Conservation (phyloP, 805 yeast genomes). For the Candida verbasci region DNA sequence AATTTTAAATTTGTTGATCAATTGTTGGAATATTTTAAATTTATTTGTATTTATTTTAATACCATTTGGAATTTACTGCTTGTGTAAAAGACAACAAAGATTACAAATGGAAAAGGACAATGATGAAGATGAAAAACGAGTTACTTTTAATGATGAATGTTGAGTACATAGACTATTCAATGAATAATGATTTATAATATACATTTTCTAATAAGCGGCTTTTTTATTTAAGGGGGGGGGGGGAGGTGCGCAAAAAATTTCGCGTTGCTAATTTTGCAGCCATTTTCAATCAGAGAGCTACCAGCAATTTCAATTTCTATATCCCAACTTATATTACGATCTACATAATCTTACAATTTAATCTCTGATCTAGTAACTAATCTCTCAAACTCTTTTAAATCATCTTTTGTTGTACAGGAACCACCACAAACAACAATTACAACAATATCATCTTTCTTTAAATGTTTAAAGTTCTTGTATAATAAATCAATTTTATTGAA, state of each 20-base stretch:
- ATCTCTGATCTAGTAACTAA: conserved; percentile 9
- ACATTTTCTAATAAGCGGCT: too few species aligned
- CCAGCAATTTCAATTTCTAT: too few species aligned
- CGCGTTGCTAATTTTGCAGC: too few species aligned
- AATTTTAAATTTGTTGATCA: neutral
- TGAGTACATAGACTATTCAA: neutral
- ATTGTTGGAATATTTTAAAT: conserved; percentile 1
- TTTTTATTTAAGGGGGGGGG: too few species aligned
- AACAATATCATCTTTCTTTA: conserved; percentile 39
- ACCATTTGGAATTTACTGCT: neutral
- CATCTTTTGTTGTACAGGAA: conserved; percentile 10
- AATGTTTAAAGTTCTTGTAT: conserved; percentile 17
- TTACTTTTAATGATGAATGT: neutral
- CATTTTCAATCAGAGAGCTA: too few species aligned
- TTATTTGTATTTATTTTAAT: neutral
- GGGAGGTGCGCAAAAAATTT: too few species aligned
- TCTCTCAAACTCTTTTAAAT: conserved; percentile 7
- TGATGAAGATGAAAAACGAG: neutral
- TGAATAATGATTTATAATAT: too few species aligned
- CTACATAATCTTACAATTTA: too few species aligned
- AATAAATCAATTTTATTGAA: conserved; percentile 32
- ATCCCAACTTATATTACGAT: too few species aligned
- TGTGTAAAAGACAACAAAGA: neutral
- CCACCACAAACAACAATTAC: conserved; percentile 58
- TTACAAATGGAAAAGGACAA: neutral